Conservation (phyloP, 2,329 filamentous ascomycete genomes). For the Penicillium sp. region DNA sequence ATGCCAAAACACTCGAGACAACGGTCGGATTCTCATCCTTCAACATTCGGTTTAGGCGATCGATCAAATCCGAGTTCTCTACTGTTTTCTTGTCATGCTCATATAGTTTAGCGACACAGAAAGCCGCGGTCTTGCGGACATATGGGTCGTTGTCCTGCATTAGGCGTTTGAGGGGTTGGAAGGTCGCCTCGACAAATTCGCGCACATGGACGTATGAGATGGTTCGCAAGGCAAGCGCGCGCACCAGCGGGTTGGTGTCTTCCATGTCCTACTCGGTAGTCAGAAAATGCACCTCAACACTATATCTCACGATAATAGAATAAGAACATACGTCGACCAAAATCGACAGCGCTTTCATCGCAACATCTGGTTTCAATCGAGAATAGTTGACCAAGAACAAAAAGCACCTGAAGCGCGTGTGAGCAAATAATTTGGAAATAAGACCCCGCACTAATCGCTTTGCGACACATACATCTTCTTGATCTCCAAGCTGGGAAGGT, state of each 20-base stretch:
- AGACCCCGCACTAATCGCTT: background rate
- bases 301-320: background rate
- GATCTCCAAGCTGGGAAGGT: constrained; percentile 90
- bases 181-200: constrained; percentile 90
- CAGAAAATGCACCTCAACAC: constrained; percentile 9
- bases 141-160: constrained; percentile 90
- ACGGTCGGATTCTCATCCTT: constrained; percentile 97
- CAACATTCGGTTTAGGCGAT: constrained; percentile 84
- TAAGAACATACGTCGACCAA: constrained; percentile 69
- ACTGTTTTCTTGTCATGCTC: constrained; percentile 92
- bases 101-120: constrained; percentile 96
- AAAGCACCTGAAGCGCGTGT: constrained; percentile 74
- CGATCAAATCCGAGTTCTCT: constrained; percentile 88
- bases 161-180: constrained; percentile 80
- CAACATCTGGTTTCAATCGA: constrained; percentile 89
- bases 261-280: constrained; percentile 74
- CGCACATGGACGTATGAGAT: constrained; percentile 97
- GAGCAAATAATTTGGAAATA: constrained; percentile 5
- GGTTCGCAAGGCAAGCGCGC: constrained; percentile 88
- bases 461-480: constrained; percentile 84
- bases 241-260: constrained; percentile 87
- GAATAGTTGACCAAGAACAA: constrained; percentile 97
- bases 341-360: constrained; percentile 87
- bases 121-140: constrained; percentile 95
- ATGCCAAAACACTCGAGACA: constrained; percentile 88